phyloP scores from a whole-genome alignment of 306 rosid genomes.

The Ziziphus jujuba region DNA sequence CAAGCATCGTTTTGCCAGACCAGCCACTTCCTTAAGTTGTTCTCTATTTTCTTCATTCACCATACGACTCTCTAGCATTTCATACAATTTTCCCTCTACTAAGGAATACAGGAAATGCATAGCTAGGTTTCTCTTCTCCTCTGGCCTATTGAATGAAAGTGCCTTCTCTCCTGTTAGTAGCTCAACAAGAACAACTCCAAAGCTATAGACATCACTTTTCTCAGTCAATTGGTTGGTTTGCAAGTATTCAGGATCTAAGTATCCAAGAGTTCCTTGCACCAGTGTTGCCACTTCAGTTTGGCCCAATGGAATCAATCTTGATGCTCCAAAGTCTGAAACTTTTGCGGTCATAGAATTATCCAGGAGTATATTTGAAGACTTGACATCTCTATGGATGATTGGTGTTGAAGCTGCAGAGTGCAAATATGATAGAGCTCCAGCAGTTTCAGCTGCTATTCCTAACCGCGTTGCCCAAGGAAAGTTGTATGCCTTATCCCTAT shows the following conservation, averaged over 20 bases:
- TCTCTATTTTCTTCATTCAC: neutral
- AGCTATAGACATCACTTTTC: slow-evolving; percentile 1
- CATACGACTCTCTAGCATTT: neutral
- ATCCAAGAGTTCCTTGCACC: slow-evolving; percentile 4
- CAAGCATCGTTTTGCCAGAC: neutral
- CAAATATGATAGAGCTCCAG: neutral
- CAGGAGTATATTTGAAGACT: neutral
- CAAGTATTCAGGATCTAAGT: slow-evolving; percentile 8
- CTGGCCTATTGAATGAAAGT: neutral
- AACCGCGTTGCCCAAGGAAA: neutral
- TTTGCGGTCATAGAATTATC: neutral
- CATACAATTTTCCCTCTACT: neutral
- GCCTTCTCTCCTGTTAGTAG: neutral
- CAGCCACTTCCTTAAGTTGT: neutral
- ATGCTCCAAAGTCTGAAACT: slow-evolving; percentile 7
- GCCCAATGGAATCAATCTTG: neutral
- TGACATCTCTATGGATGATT: slow-evolving; percentile 1
- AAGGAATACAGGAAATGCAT: neutral
- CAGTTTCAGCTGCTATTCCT: neutral
- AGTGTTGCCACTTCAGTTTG: neutral
- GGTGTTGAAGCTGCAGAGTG: slow-evolving; percentile 1
- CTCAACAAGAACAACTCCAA: slow-evolving; percentile 5
- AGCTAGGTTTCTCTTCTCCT: neutral
- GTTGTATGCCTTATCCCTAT: neutral
- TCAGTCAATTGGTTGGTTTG: neutral